Evolutionary conservation across 495 filamentous ascomycete genomes (phyloP).

Genomic region (Podospora fimiseda): DNA sequence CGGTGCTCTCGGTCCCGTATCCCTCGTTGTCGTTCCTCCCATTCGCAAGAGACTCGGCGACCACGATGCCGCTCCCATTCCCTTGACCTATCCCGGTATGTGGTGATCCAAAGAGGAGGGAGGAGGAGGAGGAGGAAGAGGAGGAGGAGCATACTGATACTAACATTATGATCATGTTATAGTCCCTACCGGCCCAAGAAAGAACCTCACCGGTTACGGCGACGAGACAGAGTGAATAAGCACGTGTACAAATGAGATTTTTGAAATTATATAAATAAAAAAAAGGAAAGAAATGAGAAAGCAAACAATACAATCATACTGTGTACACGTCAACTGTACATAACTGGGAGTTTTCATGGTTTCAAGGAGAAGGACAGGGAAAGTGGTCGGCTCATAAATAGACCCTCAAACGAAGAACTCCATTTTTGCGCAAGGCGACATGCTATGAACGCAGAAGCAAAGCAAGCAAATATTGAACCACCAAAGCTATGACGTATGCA

Average conservation of each 20-base stretch:
- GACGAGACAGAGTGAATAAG: conserved; percentile 41
- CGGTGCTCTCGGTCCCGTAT: conserved; percentile 63
- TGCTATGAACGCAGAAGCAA: no score
- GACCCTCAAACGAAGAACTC: no score
- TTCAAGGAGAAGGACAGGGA: neutral
- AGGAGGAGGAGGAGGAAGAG: neutral
- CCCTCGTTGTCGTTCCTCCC: conserved; percentile 61
- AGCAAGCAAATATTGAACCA: no score
- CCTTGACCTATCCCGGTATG: conserved; percentile 88
- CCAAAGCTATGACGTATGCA: no score
- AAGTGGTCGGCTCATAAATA: no score
- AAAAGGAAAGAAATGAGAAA: neutral
- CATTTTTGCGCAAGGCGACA: no score
- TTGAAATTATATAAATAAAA: neutral
- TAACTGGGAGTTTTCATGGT: neutral
- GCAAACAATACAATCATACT: no score
- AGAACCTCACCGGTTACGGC: conserved; percentile 68
- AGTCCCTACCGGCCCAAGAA: conserved; percentile 74
- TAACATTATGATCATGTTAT: conserved; percentile 9
- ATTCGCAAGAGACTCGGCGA: conserved; percentile 64
- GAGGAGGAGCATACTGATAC: conserved; percentile 14
- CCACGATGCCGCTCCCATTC: conserved; percentile 60
- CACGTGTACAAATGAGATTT: neutral
- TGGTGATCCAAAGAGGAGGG: conserved; percentile 8
- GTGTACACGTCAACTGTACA: no score